These are phyloP conservation scores for Voacanga thouarsii DNA, from an alignment of 257 asterid species.

Conservation along the genomic window DNA sequence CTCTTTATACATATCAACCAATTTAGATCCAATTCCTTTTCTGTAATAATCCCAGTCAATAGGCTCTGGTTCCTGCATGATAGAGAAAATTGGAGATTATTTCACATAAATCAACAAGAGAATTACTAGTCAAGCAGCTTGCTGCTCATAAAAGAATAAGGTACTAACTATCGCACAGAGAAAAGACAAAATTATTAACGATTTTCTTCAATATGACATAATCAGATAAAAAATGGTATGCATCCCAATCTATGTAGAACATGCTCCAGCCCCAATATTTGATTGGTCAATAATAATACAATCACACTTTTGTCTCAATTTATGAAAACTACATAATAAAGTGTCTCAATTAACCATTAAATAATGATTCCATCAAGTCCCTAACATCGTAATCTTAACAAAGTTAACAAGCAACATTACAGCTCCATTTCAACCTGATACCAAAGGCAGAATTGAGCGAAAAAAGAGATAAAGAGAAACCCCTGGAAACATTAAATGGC, in stretches of 20 bases:
- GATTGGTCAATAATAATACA: not conserved
- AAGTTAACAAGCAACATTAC: too few species aligned
- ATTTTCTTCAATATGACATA: not conserved
- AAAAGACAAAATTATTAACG: not conserved
- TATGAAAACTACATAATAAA: too few species aligned
- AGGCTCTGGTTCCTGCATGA: slow-evolving; percentile 87
- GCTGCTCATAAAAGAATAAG: not conserved
- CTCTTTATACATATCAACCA: slow-evolving; percentile 94
- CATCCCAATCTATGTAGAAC: not conserved
- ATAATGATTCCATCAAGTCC: too few species aligned
- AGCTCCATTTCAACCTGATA: too few species aligned
- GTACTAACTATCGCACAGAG: not conserved
- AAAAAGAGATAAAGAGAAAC: too few species aligned
- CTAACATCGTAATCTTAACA: too few species aligned
- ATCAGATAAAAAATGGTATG: not conserved
- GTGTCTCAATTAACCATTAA: too few species aligned
- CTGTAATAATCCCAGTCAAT: slow-evolving; percentile 92
- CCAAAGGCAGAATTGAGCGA: too few species aligned
- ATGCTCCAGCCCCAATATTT: not conserved
- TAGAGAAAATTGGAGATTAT: slow-evolving; percentile 4
- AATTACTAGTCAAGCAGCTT: not conserved
- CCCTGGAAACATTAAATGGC: not conserved
- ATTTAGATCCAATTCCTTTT: slow-evolving; percentile 82
- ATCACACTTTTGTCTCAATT: not conserved
- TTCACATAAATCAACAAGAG: not conserved